Percentiles rank a stretch among this genome's conserved stretches.
These are phyloP conservation scores for Colletotrichum destructivum DNA, from an alignment of 2,329 filamentous ascomycete genomes.

Conservation along the genomic window DNA sequence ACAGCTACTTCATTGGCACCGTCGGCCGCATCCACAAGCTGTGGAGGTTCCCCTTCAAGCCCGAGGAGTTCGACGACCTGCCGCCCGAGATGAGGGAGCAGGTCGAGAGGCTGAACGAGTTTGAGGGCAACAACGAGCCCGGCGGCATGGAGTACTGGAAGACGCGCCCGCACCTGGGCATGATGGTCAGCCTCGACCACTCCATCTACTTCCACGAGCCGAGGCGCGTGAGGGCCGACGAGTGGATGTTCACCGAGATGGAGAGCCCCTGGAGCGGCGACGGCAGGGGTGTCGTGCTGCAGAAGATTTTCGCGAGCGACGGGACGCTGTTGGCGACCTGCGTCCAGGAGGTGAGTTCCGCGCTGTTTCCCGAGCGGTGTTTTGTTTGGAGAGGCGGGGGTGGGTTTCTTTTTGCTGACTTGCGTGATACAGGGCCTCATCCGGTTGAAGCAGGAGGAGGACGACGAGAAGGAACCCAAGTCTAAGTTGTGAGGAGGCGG, in stretches of 20 bases:
- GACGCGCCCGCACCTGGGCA: slow-evolving; percentile 76
- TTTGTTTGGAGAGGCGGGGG: neutral
- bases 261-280: slow-evolving; percentile 86
- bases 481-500: slow-evolving; percentile 51
- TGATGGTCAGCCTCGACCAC: slow-evolving; percentile 89
- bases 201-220: slow-evolving; percentile 79
- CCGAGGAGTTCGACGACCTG: slow-evolving; percentile 67
- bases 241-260: slow-evolving; percentile 88
- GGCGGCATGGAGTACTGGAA: slow-evolving; percentile 63
- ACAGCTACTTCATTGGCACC: slow-evolving; percentile 94
- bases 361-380: neutral
- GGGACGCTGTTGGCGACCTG: slow-evolving; percentile 84
- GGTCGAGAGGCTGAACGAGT: slow-evolving; percentile 57
- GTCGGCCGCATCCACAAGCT: slow-evolving; percentile 85
- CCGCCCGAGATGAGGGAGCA: slow-evolving; percentile 57
- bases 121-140: slow-evolving; percentile 60
- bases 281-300: slow-evolving; percentile 81
- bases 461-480: slow-evolving; percentile 49
- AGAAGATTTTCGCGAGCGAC: slow-evolving; percentile 80
- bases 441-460: slow-evolving; percentile 61
- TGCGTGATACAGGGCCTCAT: slow-evolving; percentile 63
- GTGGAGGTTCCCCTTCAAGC: slow-evolving; percentile 77
- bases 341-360: slow-evolving; percentile 77
- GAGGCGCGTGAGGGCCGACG: slow-evolving; percentile 70
- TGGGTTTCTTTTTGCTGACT: slow-evolving; percentile 30